A percentile compares a stretch with the other conserved stretches of the same genome.
Evolutionary conservation across 2,329 filamentous ascomycete genomes (phyloP).

Genomic region (Pestalotiopsis sp.): DNA sequence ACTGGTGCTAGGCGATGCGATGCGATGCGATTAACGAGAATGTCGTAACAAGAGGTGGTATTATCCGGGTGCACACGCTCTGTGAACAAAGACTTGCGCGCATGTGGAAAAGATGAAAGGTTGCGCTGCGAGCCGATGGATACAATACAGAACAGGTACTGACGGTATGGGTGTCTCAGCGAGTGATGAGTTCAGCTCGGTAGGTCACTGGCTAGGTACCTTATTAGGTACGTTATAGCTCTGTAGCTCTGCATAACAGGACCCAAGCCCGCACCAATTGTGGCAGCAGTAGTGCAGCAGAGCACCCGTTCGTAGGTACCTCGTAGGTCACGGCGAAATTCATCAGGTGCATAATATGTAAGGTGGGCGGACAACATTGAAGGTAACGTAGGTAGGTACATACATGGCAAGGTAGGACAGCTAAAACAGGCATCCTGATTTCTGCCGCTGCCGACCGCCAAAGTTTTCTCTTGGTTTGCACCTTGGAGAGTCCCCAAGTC

Average conservation of each 20-base stretch:
- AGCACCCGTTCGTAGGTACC: too few species aligned
- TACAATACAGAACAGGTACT: not conserved
- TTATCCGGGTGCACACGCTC: too few species aligned
- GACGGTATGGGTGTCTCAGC: not conserved
- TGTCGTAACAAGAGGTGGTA: too few species aligned
- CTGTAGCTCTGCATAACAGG: not conserved
- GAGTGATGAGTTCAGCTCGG: too few species aligned
- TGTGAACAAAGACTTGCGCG: too few species aligned
- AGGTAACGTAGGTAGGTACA: not conserved
- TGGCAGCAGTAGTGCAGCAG: too few species aligned
- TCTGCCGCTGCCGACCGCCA: slow-evolving; percentile 12
- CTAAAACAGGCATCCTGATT: not conserved
- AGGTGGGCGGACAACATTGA: not conserved
- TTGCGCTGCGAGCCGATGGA: not conserved
- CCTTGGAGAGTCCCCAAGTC: not conserved
- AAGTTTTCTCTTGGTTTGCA: slow-evolving; percentile 5
- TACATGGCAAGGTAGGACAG: not conserved
- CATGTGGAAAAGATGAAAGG: not conserved
- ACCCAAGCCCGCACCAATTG: too few species aligned
- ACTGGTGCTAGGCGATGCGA: too few species aligned
- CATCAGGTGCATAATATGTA: too few species aligned
- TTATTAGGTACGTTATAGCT: not conserved
- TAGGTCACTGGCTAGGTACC: not conserved
- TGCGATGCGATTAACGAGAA: too few species aligned
- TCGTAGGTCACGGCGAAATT: too few species aligned